These are phyloP conservation scores for Pseudogymnoascus pannorum DNA, from an alignment of 2,329 filamentous ascomycete species.

Conservation along the genomic window DNA sequence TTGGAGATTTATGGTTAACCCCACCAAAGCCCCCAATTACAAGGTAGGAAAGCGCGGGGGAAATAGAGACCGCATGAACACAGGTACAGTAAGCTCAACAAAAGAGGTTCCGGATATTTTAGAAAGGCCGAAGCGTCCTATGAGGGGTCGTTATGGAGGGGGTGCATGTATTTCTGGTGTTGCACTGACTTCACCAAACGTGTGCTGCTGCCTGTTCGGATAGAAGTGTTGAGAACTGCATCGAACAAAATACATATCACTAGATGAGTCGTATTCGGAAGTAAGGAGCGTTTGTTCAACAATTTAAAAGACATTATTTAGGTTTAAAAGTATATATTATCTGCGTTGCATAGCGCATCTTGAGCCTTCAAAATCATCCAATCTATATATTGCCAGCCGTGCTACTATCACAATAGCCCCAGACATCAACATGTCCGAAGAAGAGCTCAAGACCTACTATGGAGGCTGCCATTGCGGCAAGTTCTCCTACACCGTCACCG, in stretches of 20 bases:
- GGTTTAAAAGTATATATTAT: background rate
- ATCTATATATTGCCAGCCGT: background rate
- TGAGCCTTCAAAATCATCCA: background rate
- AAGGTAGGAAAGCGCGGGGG: background rate
- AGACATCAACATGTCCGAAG: background rate
- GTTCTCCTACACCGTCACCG: background rate
- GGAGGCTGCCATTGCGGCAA: constrained; percentile 5
- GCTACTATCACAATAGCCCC: background rate
- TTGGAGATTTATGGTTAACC: background rate
- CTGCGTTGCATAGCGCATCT: background rate
- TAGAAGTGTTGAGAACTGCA: background rate
- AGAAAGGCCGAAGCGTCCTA: background rate
- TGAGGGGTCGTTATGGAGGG: background rate
- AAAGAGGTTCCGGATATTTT: background rate
- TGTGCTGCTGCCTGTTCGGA: background rate
- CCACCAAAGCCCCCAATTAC: background rate
- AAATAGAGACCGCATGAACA: background rate
- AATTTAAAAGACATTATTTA: background rate
- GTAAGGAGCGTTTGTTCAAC: background rate
- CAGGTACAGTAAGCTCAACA: constrained; percentile 4
- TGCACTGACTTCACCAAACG: background rate
- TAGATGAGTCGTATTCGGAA: background rate
- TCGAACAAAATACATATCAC: background rate
- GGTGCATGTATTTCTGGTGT: background rate
- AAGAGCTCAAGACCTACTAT: background rate